Evolutionary conservation across 495 filamentous ascomycete species (phyloP), one percentile per base, ranked within the genome.

Genomic region (Hypoxylon cercidicola): DNA sequence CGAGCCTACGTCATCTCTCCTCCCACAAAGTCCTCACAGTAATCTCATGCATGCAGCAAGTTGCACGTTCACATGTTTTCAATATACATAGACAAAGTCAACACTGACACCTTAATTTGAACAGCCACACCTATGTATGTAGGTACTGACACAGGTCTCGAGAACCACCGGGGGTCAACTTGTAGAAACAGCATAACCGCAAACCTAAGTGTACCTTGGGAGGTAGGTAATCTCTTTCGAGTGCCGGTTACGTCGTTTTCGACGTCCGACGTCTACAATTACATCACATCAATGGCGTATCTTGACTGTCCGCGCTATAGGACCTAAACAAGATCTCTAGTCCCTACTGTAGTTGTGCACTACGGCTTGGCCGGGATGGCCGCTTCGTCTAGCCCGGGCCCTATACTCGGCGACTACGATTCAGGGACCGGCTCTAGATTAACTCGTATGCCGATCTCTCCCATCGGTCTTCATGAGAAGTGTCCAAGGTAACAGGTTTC

Each of bases 361-460:
- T 40, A 55, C 53, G 57, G 46, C 40, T 53, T 40, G 50, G 19
- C 47, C 59, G 53, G 59, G 64, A 18, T 55, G 39, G 48, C 32
- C 54, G 49, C 16, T 46, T 61, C 52, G 16, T 46, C 44, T 45
- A 55, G 55, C 9, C 50, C 59, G 54, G 55, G 30, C 49, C 30
- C 49, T 54, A 62, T 63, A n/a, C 20, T 59, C 64, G 59, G 59
- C 41, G 37, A 45, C 55, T 55, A 58, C 43, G 64, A 68, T 60
- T 68, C 64, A 68, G 59, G 49, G 44, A 34, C 59, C 34, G 43
- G 30, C 49, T 68, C 53, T 59, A 62, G 47, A 54, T 51, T 32
- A 46, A 23, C 18, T 25, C 21, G 37, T 21, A 40, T 39, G 49
- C 43, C 44, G 48, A 68, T 62, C 57, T 35, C 40, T 28, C 19